phyloP scores from a whole-genome alignment of 2,329 filamentous ascomycete genomes.

The Juglanconis juglandina region DNA sequence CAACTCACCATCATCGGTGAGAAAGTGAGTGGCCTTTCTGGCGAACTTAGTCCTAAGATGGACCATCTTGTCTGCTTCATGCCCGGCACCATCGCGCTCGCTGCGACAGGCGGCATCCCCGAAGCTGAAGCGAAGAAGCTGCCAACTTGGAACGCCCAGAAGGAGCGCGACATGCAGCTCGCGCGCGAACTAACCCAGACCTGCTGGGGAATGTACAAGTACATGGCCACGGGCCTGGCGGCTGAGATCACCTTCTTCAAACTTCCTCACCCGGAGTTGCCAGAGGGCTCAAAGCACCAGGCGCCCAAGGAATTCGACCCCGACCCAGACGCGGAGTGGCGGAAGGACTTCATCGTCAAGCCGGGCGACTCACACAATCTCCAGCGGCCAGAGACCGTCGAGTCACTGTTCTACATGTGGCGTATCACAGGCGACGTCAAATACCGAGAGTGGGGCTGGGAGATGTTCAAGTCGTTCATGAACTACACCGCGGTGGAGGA shows the following conservation, averaged over 20 bases:
- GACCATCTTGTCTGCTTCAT: slow-evolving; percentile 97
- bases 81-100: slow-evolving; percentile 91
- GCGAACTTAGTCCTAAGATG: slow-evolving; percentile 79
- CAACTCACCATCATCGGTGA: slow-evolving; percentile 89
- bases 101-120: slow-evolving; percentile 73
- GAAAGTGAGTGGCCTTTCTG: slow-evolving; percentile 68
- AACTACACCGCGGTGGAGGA: slow-evolving; percentile 78
- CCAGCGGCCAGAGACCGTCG: slow-evolving; percentile 93
- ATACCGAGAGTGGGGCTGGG: slow-evolving; percentile 97
- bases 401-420: slow-evolving; percentile 98
- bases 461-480: slow-evolving; percentile 93
- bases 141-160: slow-evolving; percentile 68
- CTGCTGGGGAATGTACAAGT: slow-evolving; percentile 97
- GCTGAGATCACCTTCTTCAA: slow-evolving; percentile 93
- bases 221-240: slow-evolving; percentile 84
- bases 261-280: slow-evolving; percentile 64
- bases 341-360: slow-evolving; percentile 76
- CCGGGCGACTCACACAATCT: slow-evolving; percentile 85
- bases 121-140: slow-evolving; percentile 72
- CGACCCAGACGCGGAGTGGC: slow-evolving; percentile 61
- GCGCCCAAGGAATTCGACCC: slow-evolving; percentile 48
- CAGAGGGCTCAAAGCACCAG: slow-evolving; percentile 53
- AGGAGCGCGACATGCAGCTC: slow-evolving; percentile 83
- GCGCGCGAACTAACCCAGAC: slow-evolving; percentile 91
- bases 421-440: slow-evolving; percentile 85